Evolutionary conservation across 2,329 filamentous ascomycete genomes (phyloP).

Genomic region (Emmonsiellopsis sp.): DNA sequence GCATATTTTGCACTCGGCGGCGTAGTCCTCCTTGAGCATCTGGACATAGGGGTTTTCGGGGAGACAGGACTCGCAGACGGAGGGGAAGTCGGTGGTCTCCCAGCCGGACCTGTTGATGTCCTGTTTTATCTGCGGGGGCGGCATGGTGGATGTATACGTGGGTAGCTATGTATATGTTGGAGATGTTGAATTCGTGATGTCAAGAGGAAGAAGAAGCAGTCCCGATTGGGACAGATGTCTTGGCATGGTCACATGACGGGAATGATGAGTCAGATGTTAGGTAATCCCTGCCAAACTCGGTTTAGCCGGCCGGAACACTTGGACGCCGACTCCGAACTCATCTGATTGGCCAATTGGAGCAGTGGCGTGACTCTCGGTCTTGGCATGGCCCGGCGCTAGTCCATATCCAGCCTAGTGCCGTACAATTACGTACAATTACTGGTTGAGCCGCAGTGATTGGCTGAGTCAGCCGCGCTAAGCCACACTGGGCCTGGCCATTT

Average conservation of each 20-base stretch:
- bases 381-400: background rate
- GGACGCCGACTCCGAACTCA: background rate
- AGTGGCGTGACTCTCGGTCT: background rate
- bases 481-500: no score
- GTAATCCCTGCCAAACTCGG: no score
- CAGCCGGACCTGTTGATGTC: conserved; percentile 92
- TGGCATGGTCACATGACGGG: background rate
- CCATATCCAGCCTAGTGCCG: background rate
- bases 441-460: no score
- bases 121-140: conserved; percentile 89
- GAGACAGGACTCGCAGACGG: conserved; percentile 71
- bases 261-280: background rate
- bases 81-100: conserved; percentile 60
- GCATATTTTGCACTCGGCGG: conserved; percentile 78
- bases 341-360: background rate
- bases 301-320: background rate
- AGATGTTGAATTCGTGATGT: background rate
- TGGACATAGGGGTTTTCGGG: conserved; percentile 97
- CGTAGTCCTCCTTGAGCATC: conserved; percentile 97
- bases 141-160: background rate
- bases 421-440: no score
- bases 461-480: no score
- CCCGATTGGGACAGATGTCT: background rate
- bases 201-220: background rate
- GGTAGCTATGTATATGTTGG: no score